Evolutionary conservation across 768 basidiomycete species (phyloP).

Genomic region (Galerina sulciceps): DNA sequence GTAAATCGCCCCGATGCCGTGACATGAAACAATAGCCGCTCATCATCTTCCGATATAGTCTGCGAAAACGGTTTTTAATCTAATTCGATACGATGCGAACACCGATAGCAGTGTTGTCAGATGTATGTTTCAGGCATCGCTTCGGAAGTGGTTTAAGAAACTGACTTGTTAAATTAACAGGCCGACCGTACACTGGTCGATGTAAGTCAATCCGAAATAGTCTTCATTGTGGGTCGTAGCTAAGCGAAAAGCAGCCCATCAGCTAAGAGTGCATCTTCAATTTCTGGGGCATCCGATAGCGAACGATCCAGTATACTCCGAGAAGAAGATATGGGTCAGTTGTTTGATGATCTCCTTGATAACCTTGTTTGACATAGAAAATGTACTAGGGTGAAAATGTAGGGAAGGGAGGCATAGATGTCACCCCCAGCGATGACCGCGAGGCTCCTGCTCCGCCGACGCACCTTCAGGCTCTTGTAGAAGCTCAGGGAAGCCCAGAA

Average conservation of each 20-base stretch:
- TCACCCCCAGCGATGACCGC: slow-evolving; percentile 68
- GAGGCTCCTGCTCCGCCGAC: slow-evolving; percentile 61
- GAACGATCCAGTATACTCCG: slow-evolving; percentile 94
- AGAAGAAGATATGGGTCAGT: slow-evolving; percentile 73
- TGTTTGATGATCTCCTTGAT: background rate
- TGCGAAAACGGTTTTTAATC: slow-evolving; percentile 88
- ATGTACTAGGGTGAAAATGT: slow-evolving; percentile 62
- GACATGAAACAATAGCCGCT: background rate
- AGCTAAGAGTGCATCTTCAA: slow-evolving; percentile 96
- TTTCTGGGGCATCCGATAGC: slow-evolving; percentile 92
- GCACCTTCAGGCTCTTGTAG: slow-evolving; percentile 45
- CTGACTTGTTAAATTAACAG: slow-evolving; percentile 38
- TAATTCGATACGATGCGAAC: slow-evolving; percentile 77
- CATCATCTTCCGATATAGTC: slow-evolving; percentile 46
- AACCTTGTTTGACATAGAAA: slow-evolving; percentile 5
- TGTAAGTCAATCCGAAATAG: slow-evolving; percentile 56
- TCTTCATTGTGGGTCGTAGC: slow-evolving; percentile 3
- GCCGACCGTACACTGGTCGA: slow-evolving; percentile 88
- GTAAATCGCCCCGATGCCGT: slow-evolving; percentile 40
- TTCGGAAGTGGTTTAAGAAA: background rate
- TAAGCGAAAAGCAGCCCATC: slow-evolving; percentile 69
- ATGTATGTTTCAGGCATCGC: slow-evolving; percentile 51
- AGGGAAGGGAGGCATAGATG: slow-evolving; percentile 83
- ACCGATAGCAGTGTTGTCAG: slow-evolving; percentile 87
- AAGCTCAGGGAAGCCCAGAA: slow-evolving; percentile 51